phyloP scores from a whole-genome alignment of 2,329 filamentous ascomycete genomes.

The Cercospora sp. region DNA sequence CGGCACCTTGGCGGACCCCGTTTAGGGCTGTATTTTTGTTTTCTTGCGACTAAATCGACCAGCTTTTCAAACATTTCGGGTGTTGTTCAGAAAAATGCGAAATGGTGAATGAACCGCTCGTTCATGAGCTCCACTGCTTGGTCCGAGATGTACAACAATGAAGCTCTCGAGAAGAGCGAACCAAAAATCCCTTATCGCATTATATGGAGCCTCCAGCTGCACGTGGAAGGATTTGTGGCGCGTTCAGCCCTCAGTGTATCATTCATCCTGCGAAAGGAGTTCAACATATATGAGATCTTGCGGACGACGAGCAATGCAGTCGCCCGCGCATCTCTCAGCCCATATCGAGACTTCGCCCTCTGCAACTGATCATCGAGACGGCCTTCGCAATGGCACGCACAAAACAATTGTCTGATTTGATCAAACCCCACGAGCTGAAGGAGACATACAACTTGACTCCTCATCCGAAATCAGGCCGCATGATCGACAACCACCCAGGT shows the following conservation, averaged over 20 bases:
- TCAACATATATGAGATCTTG: background rate
- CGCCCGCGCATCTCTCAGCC: background rate
- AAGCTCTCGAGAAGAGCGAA: background rate
- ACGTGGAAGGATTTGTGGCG: background rate
- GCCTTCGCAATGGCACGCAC: background rate
- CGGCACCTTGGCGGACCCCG: background rate
- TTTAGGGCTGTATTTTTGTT: background rate
- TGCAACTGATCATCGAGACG: background rate
- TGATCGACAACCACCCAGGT: conserved; percentile 20
- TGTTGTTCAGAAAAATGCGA: background rate
- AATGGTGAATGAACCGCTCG: background rate
- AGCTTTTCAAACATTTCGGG: background rate
- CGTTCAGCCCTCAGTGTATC: background rate
- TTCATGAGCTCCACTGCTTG: background rate
- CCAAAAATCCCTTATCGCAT: background rate
- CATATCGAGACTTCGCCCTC: background rate
- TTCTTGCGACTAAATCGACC: background rate
- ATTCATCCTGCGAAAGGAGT: background rate
- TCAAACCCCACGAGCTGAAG: conserved; percentile 16
- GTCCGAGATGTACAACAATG: background rate
- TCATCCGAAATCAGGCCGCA: conserved; percentile 21
- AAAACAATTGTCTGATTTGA: conserved; percentile 8
- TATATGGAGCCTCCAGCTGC: background rate
- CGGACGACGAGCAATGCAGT: background rate
- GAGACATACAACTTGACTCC: conserved; percentile 17